Percentiles rank a stretch among this genome's conserved stretches.
Conservation (phyloP, 768 basidiomycete genomes). For the Lactarius hengduanensis region DNA sequence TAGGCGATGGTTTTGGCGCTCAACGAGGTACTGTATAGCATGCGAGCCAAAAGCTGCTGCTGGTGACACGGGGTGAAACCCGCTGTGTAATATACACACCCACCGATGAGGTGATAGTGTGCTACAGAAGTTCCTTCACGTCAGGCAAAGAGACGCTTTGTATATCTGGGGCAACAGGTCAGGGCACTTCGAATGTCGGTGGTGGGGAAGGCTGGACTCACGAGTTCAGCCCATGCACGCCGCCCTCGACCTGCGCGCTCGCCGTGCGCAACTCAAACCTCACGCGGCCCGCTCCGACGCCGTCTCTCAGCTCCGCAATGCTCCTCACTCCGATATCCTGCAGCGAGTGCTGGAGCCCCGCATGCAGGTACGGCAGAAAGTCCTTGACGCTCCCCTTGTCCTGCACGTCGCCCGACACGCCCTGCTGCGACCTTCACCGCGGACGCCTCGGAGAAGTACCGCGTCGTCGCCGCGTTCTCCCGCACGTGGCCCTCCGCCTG, state of each 20-base stretch:
- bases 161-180: slow-evolving; percentile 43
- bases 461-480: slow-evolving; percentile 93
- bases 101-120: background rate
- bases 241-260: slow-evolving; percentile 93
- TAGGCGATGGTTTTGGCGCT: background rate
- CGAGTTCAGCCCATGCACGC: slow-evolving; percentile 94
- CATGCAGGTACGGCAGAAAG: slow-evolving; percentile 83
- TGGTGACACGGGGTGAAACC: background rate
- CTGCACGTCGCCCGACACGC: slow-evolving; percentile 94
- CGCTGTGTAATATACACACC: background rate
- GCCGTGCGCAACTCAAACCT: slow-evolving; percentile 93
- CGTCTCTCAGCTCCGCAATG: slow-evolving; percentile 63
- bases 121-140: background rate
- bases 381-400: slow-evolving; percentile 95
- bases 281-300: slow-evolving; percentile 63
- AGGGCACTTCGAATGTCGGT: background rate
- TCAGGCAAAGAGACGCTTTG: slow-evolving; percentile 52
- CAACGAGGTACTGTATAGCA: background rate
- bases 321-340: slow-evolving; percentile 87
- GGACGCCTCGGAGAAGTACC: slow-evolving; percentile 93
- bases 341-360: slow-evolving; percentile 87
- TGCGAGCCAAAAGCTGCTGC: background rate
- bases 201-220: slow-evolving; percentile 45
- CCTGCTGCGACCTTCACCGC: slow-evolving; percentile 95
- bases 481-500: slow-evolving; percentile 41